phyloP scores from a whole-genome alignment of 345 rosid species.

The Eutrema yunnanense region DNA sequence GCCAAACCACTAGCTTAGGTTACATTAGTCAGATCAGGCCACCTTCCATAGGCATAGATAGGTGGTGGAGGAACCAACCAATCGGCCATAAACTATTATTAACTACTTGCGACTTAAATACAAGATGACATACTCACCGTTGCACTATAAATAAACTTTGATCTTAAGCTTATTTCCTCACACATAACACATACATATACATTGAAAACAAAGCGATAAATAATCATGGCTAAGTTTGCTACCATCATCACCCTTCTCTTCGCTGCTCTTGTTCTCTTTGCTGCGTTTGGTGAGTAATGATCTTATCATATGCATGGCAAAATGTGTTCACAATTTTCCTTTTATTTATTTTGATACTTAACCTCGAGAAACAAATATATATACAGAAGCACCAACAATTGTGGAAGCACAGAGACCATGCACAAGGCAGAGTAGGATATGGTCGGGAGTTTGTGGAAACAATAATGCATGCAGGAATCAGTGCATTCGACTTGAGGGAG shows the following conservation, averaged over 20 bases:
- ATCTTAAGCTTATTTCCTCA: not conserved
- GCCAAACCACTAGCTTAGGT: too few species aligned
- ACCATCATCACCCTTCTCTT: not conserved
- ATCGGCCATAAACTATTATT: too few species aligned
- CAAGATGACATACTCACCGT: too few species aligned
- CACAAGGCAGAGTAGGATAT: slow-evolving; percentile 1
- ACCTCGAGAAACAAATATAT: not conserved
- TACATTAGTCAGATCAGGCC: too few species aligned
- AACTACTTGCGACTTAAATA: too few species aligned
- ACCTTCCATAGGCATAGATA: too few species aligned
- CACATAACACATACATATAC: not conserved
- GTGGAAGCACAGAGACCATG: slow-evolving; percentile 8
- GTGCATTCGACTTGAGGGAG: slow-evolving; percentile 30
- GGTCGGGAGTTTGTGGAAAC: slow-evolving; percentile 12
- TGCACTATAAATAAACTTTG: slow-evolving; percentile 2
- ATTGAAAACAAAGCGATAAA: not conserved
- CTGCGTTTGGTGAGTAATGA: not conserved
- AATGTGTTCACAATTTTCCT: not conserved
- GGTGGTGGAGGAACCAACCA: too few species aligned
- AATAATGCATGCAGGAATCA: not conserved
- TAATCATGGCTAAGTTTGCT: slow-evolving; percentile 10
- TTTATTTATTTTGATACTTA: not conserved
- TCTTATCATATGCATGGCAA: not conserved
- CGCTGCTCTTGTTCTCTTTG: slow-evolving; percentile 13
- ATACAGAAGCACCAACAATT: slow-evolving; percentile 7